Conservation (phyloP, 1,284 basidiomycete species). For the Pterula multifida region DNA sequence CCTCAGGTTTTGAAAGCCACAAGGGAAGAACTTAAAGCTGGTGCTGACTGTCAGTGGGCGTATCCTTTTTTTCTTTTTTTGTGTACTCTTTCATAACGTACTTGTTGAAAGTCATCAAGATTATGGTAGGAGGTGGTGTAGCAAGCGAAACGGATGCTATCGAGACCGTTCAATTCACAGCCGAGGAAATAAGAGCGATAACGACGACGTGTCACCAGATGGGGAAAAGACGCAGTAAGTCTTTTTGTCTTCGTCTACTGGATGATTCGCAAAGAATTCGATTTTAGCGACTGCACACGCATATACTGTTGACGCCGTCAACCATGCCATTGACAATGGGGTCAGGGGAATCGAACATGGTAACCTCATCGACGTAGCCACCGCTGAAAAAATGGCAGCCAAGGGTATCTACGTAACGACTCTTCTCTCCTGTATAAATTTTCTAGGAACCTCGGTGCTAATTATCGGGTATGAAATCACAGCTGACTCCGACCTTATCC, state of each 20-base stretch:
- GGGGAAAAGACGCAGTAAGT: slow-evolving; percentile 24
- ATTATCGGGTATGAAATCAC: too few species aligned
- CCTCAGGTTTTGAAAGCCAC: slow-evolving; percentile 28
- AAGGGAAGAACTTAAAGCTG: slow-evolving; percentile 30
- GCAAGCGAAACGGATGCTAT: slow-evolving; percentile 31
- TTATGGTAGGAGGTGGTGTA: slow-evolving; percentile 34
- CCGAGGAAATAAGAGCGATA: slow-evolving; percentile 32
- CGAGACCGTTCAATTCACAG: slow-evolving; percentile 32
- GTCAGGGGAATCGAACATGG: slow-evolving; percentile 35
- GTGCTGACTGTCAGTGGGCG: slow-evolving; percentile 23
- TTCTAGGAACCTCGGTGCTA: background rate
- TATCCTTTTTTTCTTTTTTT: background rate
- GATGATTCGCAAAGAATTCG: background rate
- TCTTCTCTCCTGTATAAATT: background rate
- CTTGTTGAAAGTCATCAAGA: slow-evolving; percentile 21
- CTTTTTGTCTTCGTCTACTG: background rate
- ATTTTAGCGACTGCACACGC: slow-evolving; percentile 23
- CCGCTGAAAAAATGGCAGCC: slow-evolving; percentile 17
- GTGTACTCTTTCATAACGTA: background rate
- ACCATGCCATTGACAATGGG: slow-evolving; percentile 27
- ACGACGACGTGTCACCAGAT: slow-evolving; percentile 31
- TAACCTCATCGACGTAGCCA: slow-evolving; percentile 21
- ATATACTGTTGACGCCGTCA: slow-evolving; percentile 25
- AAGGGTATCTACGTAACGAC: slow-evolving; percentile 14
- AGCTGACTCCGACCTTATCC: slow-evolving; percentile 32